These are phyloP conservation scores for Phytophthora sojae DNA, from an alignment of 352 stramenopile genomes.

Conservation along the genomic window DNA sequence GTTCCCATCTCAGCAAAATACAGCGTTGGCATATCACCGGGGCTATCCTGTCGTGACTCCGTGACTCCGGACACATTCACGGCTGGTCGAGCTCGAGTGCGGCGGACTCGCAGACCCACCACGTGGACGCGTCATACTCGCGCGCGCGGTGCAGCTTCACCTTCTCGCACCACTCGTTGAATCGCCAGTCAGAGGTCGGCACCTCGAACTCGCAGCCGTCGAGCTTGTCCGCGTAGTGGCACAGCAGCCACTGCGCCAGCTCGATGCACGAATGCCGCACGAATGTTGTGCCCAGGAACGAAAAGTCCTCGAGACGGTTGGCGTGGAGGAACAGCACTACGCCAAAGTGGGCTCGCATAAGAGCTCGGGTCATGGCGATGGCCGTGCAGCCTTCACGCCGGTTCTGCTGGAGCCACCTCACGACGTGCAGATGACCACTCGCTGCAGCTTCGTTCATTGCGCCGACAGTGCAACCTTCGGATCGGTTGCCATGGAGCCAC, in stretches of 20 bases:
- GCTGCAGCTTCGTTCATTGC: slow-evolving; percentile 28
- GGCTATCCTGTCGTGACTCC: slow-evolving; percentile 19
- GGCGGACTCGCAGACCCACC: slow-evolving; percentile 25
- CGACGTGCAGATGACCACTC: slow-evolving; percentile 20
- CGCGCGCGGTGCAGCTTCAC: slow-evolving; percentile 22
- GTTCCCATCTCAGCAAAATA: slow-evolving; percentile 5
- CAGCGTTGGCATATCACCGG: slow-evolving; percentile 17
- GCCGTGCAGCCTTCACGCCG: slow-evolving; percentile 14
- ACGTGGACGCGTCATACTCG: slow-evolving; percentile 23
- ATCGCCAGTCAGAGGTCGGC: slow-evolving; percentile 26
- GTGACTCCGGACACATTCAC: slow-evolving; percentile 1
- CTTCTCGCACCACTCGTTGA: slow-evolving; percentile 28
- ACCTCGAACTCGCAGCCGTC: slow-evolving; percentile 28
- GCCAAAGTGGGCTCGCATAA: slow-evolving; percentile 25
- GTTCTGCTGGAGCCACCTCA: slow-evolving; percentile 28
- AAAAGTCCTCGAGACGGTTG: slow-evolving; percentile 22
- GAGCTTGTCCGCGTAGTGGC: slow-evolving; percentile 16
- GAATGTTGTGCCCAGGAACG: slow-evolving; percentile 31
- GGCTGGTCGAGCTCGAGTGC: slow-evolving; percentile 11
- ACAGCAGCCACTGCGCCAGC: slow-evolving; percentile 21
- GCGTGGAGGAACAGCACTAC: slow-evolving; percentile 32
- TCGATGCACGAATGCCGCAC: slow-evolving; percentile 27
- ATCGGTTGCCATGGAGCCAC: slow-evolving; percentile 28
- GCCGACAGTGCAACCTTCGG: slow-evolving; percentile 22
- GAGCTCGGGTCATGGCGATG: slow-evolving; percentile 16